A percentile compares a stretch with the other conserved stretches of the same genome.
Evolutionary conservation across 2,329 filamentous ascomycete species (phyloP).

Genomic region (Fusarium floridanum): DNA sequence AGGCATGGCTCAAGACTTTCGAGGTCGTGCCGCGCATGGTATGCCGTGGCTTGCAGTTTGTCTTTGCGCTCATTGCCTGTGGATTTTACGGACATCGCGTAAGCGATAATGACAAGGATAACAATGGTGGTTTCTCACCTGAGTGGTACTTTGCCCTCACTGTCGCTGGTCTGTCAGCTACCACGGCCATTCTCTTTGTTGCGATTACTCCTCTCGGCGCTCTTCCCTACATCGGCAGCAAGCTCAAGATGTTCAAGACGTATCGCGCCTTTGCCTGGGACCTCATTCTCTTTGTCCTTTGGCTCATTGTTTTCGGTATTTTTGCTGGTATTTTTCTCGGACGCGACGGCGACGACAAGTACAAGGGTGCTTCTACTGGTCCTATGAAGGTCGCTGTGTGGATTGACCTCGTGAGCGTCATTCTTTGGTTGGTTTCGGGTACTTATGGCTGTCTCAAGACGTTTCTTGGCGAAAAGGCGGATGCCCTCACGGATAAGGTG

Average conservation of each 20-base stretch:
- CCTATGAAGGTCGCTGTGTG: conserved; percentile 80
- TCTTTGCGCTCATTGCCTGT: conserved; percentile 76
- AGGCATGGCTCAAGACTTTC: conserved; percentile 60
- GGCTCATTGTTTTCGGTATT: conserved; percentile 77
- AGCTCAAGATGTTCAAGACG: conserved; percentile 53
- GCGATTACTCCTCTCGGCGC: conserved; percentile 53
- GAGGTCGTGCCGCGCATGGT: conserved; percentile 63
- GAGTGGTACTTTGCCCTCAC: conserved; percentile 76
- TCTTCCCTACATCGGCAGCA: conserved; percentile 51
- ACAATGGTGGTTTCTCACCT: conserved; percentile 56
- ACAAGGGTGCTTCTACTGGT: conserved; percentile 58
- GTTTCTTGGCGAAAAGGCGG: conserved; percentile 57
- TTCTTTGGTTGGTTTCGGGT: conserved; percentile 71
- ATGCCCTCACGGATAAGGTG: conserved; percentile 54
- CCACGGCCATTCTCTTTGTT: conserved; percentile 62
- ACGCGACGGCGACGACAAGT: conserved; percentile 64
- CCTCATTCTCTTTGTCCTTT: conserved; percentile 60
- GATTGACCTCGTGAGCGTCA: conserved; percentile 76
- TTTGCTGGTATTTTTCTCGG: conserved; percentile 79
- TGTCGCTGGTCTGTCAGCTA: conserved; percentile 66
- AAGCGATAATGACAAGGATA: conserved; percentile 54
- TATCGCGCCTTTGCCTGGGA: conserved; percentile 62
- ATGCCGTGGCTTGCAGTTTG: conserved; percentile 76
- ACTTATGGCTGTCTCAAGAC: conserved; percentile 58
- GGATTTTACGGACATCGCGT: conserved; percentile 76